Percentiles rank a stretch among this genome's conserved stretches.
Evolutionary conservation across 495 filamentous ascomycete genomes (phyloP).

Genomic region (Thermothielavioides terrestris): DNA sequence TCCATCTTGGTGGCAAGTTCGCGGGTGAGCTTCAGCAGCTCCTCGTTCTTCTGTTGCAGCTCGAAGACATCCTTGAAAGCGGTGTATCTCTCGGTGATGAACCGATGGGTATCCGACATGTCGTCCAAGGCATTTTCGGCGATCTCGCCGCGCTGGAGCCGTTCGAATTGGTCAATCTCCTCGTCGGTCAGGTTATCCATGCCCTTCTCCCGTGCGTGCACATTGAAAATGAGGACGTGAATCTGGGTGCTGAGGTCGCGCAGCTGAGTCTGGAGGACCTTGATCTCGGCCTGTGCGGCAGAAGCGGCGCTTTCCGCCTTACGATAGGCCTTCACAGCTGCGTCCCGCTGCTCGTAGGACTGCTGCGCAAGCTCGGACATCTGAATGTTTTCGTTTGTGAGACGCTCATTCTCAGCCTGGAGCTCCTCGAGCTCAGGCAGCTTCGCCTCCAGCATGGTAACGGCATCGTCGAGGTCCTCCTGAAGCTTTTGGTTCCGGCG

Average conservation of each 20-base stretch:
- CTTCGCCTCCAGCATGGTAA: conserved; percentile 59
- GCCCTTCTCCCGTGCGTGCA: conserved; percentile 70
- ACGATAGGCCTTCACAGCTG: conserved; percentile 50
- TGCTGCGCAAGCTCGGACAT: conserved; percentile 63
- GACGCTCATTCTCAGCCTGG: conserved; percentile 55
- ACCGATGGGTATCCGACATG: conserved; percentile 67
- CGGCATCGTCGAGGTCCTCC: conserved; percentile 70
- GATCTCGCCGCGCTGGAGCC: conserved; percentile 57
- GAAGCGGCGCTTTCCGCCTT: conserved; percentile 67
- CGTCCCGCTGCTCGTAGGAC: conserved; percentile 50
- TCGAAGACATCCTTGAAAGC: conserved; percentile 77
- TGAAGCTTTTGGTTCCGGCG: conserved; percentile 60
- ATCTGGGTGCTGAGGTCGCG: conserved; percentile 84
- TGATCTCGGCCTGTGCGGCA: conserved; percentile 61
- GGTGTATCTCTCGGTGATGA: conserved; percentile 76
- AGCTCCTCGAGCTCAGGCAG: conserved; percentile 58
- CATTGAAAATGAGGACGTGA: conserved; percentile 77
- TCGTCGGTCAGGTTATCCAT: conserved; percentile 59
- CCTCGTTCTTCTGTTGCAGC: conserved; percentile 80
- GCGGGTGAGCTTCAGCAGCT: conserved; percentile 69
- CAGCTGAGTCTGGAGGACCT: conserved; percentile 77
- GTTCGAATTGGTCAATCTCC: conserved; percentile 58
- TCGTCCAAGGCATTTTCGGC: conserved; percentile 56
- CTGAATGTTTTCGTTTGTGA: conserved; percentile 65
- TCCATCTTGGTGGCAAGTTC: conserved; percentile 86